A percentile compares a stretch with the other conserved stretches of the same genome.
Conservation (phyloP, 495 filamentous ascomycete genomes). For the Bombardia bombarda region DNA sequence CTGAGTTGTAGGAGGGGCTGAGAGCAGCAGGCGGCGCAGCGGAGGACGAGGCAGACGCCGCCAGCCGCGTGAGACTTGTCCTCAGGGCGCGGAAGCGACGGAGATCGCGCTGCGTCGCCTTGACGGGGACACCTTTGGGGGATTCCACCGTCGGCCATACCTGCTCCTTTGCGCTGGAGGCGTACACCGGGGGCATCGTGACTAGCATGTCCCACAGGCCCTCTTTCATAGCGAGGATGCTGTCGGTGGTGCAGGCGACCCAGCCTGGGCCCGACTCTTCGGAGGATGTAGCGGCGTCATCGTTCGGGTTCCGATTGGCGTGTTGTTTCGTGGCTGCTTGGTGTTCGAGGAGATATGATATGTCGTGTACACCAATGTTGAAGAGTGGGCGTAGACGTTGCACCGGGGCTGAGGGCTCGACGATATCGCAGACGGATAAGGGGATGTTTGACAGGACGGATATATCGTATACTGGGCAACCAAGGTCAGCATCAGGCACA, state of each 20-base stretch:
- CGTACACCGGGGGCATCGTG: constrained; percentile 59
- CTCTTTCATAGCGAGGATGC: constrained; percentile 75
- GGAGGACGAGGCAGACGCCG: constrained; percentile 12
- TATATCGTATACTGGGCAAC: constrained; percentile 73
- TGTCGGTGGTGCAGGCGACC: constrained; percentile 94
- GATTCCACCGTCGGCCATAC: constrained; percentile 69
- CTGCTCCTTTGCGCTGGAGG: constrained; percentile 45
- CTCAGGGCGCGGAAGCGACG: constrained; percentile 69
- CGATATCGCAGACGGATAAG: constrained; percentile 51
- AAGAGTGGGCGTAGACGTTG: constrained; percentile 78
- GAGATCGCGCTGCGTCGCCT: constrained; percentile 85
- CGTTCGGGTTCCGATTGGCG: constrained; percentile 14
- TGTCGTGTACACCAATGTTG: constrained; percentile 86
- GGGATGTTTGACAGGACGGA: constrained; percentile 81
- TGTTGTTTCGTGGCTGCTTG: constrained; percentile 28
- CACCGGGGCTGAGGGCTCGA: constrained; percentile 51
- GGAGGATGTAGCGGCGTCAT: constrained; percentile 7
- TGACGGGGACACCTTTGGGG: constrained; percentile 54
- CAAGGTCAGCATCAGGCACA: constrained; percentile 6
- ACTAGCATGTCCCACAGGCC: constrained; percentile 83
- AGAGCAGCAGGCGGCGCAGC: constrained; percentile 8
- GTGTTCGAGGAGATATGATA: constrained; percentile 61
- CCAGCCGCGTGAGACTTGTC: constrained; percentile 52
- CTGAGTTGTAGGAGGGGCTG: constrained; percentile 16
- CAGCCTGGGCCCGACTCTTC: constrained; percentile 58